phyloP scores from a whole-genome alignment of 1,139 yeast species.

The Candida tropicalis region DNA sequence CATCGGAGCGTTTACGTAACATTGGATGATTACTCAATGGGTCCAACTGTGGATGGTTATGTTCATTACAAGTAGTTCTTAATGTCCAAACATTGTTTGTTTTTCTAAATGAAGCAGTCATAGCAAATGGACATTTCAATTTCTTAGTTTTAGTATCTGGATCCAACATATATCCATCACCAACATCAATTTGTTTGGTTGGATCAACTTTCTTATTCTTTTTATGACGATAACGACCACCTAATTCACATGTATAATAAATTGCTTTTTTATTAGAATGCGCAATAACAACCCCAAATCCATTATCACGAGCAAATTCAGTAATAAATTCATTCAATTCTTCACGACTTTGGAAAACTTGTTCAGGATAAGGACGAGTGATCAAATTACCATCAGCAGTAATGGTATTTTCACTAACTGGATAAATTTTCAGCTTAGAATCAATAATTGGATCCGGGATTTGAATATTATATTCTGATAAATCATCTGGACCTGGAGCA shows the following conservation, averaged over 20 bases:
- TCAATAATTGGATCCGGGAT: slow-evolving; percentile 53
- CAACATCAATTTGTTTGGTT: slow-evolving; percentile 30
- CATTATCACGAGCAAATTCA: slow-evolving; percentile 60
- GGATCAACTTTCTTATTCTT: slow-evolving; percentile 39
- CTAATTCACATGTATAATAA: slow-evolving; percentile 63
- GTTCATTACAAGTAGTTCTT: slow-evolving; percentile 57
- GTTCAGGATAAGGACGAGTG: slow-evolving; percentile 59
- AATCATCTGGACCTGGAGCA: slow-evolving; percentile 26
- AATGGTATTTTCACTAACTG: slow-evolving; percentile 49
- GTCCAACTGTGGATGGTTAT: slow-evolving; percentile 61
- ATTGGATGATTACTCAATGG: slow-evolving; percentile 60
- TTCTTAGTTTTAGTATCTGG: slow-evolving; percentile 53
- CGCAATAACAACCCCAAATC: slow-evolving; percentile 62
- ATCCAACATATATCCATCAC: slow-evolving; percentile 43
- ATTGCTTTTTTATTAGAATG: slow-evolving; percentile 62
- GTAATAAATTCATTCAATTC: slow-evolving; percentile 57
- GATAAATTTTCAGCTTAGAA: slow-evolving; percentile 48
- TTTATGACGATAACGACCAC: slow-evolving; percentile 59
- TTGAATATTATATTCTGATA: slow-evolving; percentile 48
- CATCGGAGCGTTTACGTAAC: slow-evolving; percentile 57
- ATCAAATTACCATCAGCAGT: slow-evolving; percentile 54
- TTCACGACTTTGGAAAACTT: slow-evolving; percentile 51
- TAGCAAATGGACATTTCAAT: slow-evolving; percentile 58
- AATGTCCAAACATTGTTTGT: slow-evolving; percentile 54
- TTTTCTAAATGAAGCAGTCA: slow-evolving; percentile 59